Evolutionary conservation across 345 rosid species (phyloP).

Genomic region (Moricandia arvensis): DNA sequence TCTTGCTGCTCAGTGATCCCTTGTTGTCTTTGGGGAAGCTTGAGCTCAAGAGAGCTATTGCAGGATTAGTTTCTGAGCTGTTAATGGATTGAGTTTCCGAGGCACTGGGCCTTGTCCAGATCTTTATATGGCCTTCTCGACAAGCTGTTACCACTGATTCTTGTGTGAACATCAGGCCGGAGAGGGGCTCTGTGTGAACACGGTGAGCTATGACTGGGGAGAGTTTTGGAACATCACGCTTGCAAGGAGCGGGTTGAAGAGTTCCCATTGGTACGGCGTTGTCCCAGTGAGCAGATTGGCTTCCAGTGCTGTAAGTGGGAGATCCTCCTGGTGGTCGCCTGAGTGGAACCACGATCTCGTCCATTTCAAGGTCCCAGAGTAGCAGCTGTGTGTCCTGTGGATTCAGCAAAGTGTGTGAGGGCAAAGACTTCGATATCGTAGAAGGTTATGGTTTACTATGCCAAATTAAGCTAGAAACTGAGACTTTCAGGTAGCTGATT

Average conservation of each 20-base stretch:
- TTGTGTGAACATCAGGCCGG: conserved; percentile 82
- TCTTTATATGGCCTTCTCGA: conserved; percentile 89
- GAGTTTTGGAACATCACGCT: conserved; percentile 88
- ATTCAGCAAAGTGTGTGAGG: background rate
- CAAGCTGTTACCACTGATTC: conserved; percentile 89
- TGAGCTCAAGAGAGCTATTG: conserved; percentile 42
- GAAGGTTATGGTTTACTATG: background rate
- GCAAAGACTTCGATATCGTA: background rate
- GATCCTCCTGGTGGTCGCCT: conserved; percentile 94
- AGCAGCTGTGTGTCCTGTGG: conserved; percentile 91
- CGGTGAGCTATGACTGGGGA: conserved; percentile 87
- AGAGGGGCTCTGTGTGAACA: conserved; percentile 91
- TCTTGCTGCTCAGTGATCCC: conserved; percentile 54
- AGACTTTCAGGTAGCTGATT: conserved; percentile 2
- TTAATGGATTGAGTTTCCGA: conserved; percentile 61
- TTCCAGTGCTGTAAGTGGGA: conserved; percentile 91
- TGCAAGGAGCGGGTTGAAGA: conserved; percentile 93
- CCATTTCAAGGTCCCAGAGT: conserved; percentile 98
- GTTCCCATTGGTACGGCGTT: conserved; percentile 67
- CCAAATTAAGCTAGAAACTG: background rate
- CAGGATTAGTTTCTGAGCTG: conserved; percentile 48
- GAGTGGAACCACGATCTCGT: conserved; percentile 94
- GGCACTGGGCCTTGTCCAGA: conserved; percentile 85
- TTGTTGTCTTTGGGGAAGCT: conserved; percentile 63
- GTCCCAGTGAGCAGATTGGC: conserved; percentile 99